These are phyloP conservation scores for Myxozyma monticola DNA, from an alignment of 805 yeast species.

Conservation along the genomic window DNA sequence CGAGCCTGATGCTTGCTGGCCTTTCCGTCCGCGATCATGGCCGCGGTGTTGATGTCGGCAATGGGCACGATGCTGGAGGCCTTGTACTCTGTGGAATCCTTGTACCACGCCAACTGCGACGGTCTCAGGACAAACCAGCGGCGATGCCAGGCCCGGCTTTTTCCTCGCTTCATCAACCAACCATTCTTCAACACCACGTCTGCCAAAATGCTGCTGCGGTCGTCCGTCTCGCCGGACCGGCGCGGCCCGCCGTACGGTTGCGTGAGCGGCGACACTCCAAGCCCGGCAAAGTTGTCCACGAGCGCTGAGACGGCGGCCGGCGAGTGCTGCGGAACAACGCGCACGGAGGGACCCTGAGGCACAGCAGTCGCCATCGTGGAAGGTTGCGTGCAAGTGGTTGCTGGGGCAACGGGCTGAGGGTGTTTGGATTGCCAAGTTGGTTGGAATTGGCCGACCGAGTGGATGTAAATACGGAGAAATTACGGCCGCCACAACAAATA, in stretches of 20 bases:
- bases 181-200: conserved; percentile 33
- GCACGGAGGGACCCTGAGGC: conserved; percentile 4
- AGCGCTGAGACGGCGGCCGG: conserved; percentile 26
- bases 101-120: conserved; percentile 38
- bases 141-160: conserved; percentile 35
- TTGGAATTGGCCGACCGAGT: no score
- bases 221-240: background rate
- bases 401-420: background rate
- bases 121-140: conserved; percentile 43
- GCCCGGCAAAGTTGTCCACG: conserved; percentile 13
- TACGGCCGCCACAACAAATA: no score
- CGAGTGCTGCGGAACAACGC: conserved; percentile 21
- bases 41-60: conserved; percentile 40
- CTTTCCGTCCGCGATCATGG: conserved; percentile 33
- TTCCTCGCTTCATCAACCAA: conserved; percentile 37
- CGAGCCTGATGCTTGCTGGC: conserved; percentile 23
- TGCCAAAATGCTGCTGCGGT: background rate
- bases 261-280: conserved; percentile 23
- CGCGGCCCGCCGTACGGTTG: conserved; percentile 4
- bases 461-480: no score
- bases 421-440: no score
- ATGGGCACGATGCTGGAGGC: conserved; percentile 36
- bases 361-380: background rate
- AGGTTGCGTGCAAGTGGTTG: background rate
- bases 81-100: conserved; percentile 41